Percentiles rank a stretch among this genome's conserved stretches.
Evolutionary conservation across 73 alveolate species (phyloP).

Genomic region (Stentor roeselii): DNA sequence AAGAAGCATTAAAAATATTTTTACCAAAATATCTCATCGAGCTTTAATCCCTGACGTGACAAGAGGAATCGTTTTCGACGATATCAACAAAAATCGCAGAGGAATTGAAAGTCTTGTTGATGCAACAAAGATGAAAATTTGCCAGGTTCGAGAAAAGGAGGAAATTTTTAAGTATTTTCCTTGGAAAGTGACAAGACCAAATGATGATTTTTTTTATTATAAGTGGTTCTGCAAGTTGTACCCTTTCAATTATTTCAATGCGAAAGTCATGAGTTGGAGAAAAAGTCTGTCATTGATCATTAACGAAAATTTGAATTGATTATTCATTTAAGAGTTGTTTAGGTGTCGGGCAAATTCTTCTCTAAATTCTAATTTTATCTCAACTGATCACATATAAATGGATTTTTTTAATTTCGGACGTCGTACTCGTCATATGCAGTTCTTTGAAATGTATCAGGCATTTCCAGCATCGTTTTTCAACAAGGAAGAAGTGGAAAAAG

Average conservation of each 20-base stretch:
- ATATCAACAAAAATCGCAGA: background rate
- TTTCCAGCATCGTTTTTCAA: constrained; percentile 22
- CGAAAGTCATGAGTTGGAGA: constrained; percentile 23
- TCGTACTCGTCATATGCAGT: constrained; percentile 11
- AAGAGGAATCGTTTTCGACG: background rate
- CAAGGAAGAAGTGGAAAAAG: constrained; percentile 27
- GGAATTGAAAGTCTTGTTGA: background rate
- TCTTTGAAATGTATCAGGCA: constrained; percentile 23
- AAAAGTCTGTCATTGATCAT: background rate
- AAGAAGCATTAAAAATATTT: background rate
- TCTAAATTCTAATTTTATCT: too few relatives aligned
- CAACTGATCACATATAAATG: constrained; percentile 15
- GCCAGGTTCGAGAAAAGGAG: background rate
- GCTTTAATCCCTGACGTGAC: constrained; percentile 14
- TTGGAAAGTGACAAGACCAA: constrained; percentile 17
- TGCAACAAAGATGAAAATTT: background rate
- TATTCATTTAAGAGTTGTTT: too few relatives aligned
- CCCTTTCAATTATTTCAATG: background rate
- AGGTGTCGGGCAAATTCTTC: too few relatives aligned
- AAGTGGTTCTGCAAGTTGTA: background rate
- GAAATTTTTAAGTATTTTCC: background rate
- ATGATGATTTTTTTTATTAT: background rate
- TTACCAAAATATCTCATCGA: background rate
- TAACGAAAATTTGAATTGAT: too few relatives aligned
- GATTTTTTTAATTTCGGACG: background rate